Evolutionary conservation across 2,329 filamentous ascomycete species (phyloP).

Genomic region (Daldinia sp.): DNA sequence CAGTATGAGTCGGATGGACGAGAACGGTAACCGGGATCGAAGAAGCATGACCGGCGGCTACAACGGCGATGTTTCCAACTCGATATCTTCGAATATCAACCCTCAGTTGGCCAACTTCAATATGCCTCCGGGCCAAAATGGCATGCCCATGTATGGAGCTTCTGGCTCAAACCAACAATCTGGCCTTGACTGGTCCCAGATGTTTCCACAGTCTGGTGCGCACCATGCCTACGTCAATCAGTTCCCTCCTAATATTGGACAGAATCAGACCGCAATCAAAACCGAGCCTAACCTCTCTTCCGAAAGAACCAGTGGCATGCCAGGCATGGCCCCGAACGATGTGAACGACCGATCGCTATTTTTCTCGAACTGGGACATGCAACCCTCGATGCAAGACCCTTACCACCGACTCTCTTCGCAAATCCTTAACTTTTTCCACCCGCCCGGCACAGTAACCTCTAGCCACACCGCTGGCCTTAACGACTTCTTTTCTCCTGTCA

Average conservation of each 20-base stretch:
- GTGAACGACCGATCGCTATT: constrained; percentile 56
- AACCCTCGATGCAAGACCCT: constrained; percentile 62
- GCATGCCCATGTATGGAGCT: constrained; percentile 72
- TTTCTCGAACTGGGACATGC: constrained; percentile 64
- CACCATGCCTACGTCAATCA: constrained; percentile 73
- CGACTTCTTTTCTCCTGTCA: constrained; percentile 74
- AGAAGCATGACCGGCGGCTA: constrained; percentile 68
- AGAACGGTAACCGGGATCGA: constrained; percentile 67
- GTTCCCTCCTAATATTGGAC: constrained; percentile 74
- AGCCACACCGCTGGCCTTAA: constrained; percentile 66
- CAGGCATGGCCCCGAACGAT: constrained; percentile 59
- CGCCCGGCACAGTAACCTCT: constrained; percentile 67
- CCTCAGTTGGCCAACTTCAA: constrained; percentile 74
- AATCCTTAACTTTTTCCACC: constrained; percentile 68
- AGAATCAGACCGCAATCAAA: constrained; percentile 78
- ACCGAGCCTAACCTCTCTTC: constrained; percentile 70
- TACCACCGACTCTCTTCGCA: constrained; percentile 67
- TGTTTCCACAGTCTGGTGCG: constrained; percentile 78
- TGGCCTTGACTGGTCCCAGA: constrained; percentile 80
- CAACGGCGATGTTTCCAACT: constrained; percentile 67
- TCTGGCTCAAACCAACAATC: constrained; percentile 71
- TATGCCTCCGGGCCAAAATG: constrained; percentile 72
- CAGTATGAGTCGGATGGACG: constrained; percentile 70
- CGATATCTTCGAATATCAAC: constrained; percentile 72
- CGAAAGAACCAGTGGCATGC: constrained; percentile 61